Evolutionary conservation across 2,329 filamentous ascomycete genomes (phyloP).

Genomic region (Neoarthrinium moseri): DNA sequence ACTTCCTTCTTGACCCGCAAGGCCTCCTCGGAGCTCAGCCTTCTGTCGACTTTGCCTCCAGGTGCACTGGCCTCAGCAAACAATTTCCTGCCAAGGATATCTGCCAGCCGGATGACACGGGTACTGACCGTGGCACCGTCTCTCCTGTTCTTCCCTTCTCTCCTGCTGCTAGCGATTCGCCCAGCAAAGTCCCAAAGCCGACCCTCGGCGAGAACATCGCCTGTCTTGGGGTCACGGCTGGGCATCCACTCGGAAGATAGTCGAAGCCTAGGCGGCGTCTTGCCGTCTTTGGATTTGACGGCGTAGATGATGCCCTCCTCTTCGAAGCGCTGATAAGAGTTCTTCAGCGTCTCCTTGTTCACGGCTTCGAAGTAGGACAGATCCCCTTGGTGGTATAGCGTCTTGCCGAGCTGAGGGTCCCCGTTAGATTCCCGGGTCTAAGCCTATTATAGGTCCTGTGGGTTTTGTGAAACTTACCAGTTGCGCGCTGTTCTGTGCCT

Average conservation of each 20-base stretch:
- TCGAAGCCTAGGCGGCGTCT: slow-evolving; percentile 60
- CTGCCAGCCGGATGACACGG: slow-evolving; percentile 75
- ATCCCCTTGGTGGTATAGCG: slow-evolving; percentile 95
- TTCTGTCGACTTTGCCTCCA: slow-evolving; percentile 35
- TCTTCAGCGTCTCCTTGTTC: slow-evolving; percentile 96
- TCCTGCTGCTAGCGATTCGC: slow-evolving; percentile 74
- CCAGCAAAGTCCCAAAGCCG: slow-evolving; percentile 91
- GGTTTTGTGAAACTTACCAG: slow-evolving; percentile 50
- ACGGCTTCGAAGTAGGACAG: slow-evolving; percentile 97
- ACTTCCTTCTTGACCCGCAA: slow-evolving; percentile 40
- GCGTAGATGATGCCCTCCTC: slow-evolving; percentile 87
- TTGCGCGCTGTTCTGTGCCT: slow-evolving; percentile 79
- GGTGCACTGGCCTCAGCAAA: slow-evolving; percentile 57
- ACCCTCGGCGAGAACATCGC: slow-evolving; percentile 65
- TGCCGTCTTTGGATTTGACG: slow-evolving; percentile 65
- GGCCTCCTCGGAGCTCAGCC: slow-evolving; percentile 52
- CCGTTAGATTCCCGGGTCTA: too few relatives aligned
- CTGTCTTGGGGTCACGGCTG: slow-evolving; percentile 59
- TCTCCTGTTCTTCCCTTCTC: slow-evolving; percentile 94
- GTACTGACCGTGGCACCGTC: slow-evolving; percentile 87
- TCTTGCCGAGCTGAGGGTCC: slow-evolving; percentile 93
- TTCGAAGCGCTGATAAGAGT: slow-evolving; percentile 83
- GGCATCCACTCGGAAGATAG: slow-evolving; percentile 76
- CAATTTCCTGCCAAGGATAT: slow-evolving; percentile 67
- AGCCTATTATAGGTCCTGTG: background rate